phyloP scores from a whole-genome alignment of 306 rosid genomes.

The Prunus campanulata region DNA sequence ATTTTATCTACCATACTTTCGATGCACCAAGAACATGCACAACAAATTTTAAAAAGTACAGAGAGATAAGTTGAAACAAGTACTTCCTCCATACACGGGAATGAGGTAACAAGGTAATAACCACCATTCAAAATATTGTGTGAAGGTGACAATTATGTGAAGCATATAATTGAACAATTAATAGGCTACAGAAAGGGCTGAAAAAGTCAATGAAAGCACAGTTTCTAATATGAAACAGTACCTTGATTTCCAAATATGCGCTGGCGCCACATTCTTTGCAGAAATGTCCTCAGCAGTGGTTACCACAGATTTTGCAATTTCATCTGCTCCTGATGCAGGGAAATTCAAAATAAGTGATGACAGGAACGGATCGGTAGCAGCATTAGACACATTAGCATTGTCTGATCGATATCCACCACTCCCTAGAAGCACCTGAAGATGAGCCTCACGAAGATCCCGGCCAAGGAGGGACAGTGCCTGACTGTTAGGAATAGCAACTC shows the following conservation, averaged over 20 bases:
- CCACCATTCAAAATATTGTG: background rate
- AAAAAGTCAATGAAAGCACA: background rate
- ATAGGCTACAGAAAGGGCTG: background rate
- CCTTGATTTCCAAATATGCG: slow-evolving; percentile 94
- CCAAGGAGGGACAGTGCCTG: slow-evolving; percentile 72
- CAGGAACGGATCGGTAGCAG: slow-evolving; percentile 75
- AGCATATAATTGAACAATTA: slow-evolving; percentile 3
- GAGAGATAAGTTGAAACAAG: background rate
- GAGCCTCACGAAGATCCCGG: slow-evolving; percentile 98
- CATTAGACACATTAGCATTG: slow-evolving; percentile 49
- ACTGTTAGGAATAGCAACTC: slow-evolving; percentile 80
- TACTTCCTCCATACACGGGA: background rate
- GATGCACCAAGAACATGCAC: background rate
- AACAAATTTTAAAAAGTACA: background rate
- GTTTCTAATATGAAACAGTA: slow-evolving; percentile 26
- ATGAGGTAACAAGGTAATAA: background rate
- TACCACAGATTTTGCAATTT: slow-evolving; percentile 81
- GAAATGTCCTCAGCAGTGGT: slow-evolving; percentile 56
- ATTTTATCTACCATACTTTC: background rate
- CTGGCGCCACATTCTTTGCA: slow-evolving; percentile 42
- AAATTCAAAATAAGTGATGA: slow-evolving; percentile 84
- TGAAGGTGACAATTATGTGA: background rate
- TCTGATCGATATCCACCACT: slow-evolving; percentile 65
- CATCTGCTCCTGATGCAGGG: slow-evolving; percentile 86
- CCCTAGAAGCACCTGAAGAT: slow-evolving; percentile 88